Evolutionary conservation across 2,329 filamentous ascomycete species (phyloP).

Genomic region (Gyromitra esculenta): DNA sequence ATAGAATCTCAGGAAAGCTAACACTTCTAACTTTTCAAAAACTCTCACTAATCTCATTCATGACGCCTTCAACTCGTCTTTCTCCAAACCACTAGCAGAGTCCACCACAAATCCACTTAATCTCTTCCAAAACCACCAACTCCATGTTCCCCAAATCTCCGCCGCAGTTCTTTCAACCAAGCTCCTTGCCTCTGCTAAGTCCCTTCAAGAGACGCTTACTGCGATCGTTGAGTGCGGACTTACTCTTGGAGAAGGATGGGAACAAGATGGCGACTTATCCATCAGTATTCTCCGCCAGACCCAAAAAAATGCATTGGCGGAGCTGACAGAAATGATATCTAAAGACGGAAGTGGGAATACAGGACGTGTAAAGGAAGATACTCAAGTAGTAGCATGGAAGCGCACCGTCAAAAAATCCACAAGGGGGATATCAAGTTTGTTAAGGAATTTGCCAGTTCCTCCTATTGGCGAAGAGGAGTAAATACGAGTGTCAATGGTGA

Average conservation of each 20-base stretch:
- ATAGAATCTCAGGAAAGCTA: constrained; percentile 18
- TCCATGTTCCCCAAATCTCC: constrained; percentile 26
- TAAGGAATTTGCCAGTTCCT: constrained; percentile 42
- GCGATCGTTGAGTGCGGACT: constrained; percentile 16
- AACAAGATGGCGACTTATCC: constrained; percentile 43
- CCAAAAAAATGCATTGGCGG: constrained; percentile 19
- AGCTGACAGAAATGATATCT: constrained; percentile 30
- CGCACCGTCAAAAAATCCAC: constrained; percentile 34
- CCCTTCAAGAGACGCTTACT: constrained; percentile 37
- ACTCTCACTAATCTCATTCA: constrained; percentile 18
- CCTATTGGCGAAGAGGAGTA: constrained; percentile 6
- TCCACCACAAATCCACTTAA: not conserved
- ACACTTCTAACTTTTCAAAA: constrained; percentile 30
- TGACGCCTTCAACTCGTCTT: constrained; percentile 1
- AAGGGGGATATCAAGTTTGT: constrained; percentile 44
- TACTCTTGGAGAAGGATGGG: constrained; percentile 47
- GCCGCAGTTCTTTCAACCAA: constrained; percentile 26
- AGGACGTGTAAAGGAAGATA: not conserved
- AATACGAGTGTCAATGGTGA: not conserved
- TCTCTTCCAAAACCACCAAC: constrained; percentile 17
- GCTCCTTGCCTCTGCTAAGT: constrained; percentile 35
- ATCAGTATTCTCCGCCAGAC: constrained; percentile 34
- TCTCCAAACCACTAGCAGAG: not conserved
- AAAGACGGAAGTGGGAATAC: not conserved
- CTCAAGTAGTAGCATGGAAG: constrained; percentile 27